Conservation (phyloP, 306 rosid genomes). For the Quercus mongolica region DNA sequence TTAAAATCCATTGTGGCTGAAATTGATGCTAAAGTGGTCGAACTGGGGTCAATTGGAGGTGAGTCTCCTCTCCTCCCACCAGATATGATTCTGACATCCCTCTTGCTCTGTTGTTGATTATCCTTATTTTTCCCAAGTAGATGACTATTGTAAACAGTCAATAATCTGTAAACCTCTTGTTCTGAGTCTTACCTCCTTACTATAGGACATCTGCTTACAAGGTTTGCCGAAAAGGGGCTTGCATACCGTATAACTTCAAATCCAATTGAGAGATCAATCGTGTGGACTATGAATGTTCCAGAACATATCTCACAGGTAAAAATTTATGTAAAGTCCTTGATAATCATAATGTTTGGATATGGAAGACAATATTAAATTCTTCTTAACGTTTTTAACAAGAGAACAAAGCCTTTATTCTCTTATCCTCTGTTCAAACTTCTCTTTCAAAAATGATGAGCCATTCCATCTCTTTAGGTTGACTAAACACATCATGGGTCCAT, state of each 20-base stretch:
- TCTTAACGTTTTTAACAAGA: not conserved
- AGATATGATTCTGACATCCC: too few species aligned
- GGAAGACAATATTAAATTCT: not conserved
- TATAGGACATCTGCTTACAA: slow-evolving; percentile 76
- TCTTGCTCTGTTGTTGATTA: too few species aligned
- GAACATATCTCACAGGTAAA: slow-evolving; percentile 75
- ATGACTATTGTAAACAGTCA: not conserved
- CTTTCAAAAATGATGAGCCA: not conserved
- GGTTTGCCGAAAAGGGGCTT: slow-evolving; percentile 85
- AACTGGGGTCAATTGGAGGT: slow-evolving; percentile 90
- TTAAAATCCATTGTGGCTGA: slow-evolving; percentile 77
- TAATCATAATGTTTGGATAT: not conserved
- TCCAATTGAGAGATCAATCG: slow-evolving; percentile 73
- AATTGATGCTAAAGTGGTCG: slow-evolving; percentile 82
- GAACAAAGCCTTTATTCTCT: not conserved
- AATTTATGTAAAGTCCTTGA: not conserved
- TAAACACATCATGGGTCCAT: not conserved
- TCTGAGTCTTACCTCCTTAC: slow-evolving; percentile 3
- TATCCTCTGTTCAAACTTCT: not conserved
- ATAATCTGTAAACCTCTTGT: not conserved
- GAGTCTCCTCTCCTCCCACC: slow-evolving; percentile 6
- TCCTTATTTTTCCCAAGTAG: not conserved
- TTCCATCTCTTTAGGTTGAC: not conserved
- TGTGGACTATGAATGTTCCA: slow-evolving; percentile 89
- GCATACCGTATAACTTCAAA: slow-evolving; percentile 75